Percentiles rank a stretch among this genome's conserved stretches.
phyloP scores from a whole-genome alignment of 2,329 filamentous ascomycete genomes.

The Apiospora rasikravindrae region DNA sequence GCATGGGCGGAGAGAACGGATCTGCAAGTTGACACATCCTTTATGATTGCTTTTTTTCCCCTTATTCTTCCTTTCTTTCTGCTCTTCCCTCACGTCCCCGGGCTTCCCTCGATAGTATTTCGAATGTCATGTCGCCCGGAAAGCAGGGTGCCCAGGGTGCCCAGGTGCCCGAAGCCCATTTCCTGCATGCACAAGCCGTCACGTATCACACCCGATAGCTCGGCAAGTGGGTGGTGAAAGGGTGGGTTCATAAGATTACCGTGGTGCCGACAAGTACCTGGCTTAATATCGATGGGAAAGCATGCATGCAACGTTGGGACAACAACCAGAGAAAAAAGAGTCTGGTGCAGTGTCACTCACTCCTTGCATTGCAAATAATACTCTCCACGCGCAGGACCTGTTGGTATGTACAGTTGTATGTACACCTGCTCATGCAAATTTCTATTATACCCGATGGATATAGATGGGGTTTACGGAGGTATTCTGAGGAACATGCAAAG shows the following conservation, averaged over 20 bases:
- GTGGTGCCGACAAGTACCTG: not conserved
- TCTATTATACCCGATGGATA: not conserved
- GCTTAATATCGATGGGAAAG: not conserved
- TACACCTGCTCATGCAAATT: not conserved
- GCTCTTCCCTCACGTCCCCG: not conserved
- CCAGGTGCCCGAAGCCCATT: not conserved
- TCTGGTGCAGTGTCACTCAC: not conserved
- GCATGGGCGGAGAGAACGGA: not conserved
- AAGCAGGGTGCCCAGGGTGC: too few species aligned
- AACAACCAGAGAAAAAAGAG: not conserved
- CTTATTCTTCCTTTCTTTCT: not conserved
- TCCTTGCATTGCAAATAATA: constrained; percentile 7
- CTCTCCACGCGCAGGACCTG: not conserved
- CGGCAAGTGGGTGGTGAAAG: constrained; percentile 15
- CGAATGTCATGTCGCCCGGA: not conserved
- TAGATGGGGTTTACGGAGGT: not conserved
- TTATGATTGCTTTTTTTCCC: not conserved
- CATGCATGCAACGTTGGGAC: constrained; percentile 10
- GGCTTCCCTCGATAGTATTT: constrained; percentile 3
- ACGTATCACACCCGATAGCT: constrained; percentile 16
- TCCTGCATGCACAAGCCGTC: constrained; percentile 11
- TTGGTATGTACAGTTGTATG: not conserved
- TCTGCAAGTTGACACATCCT: not conserved
- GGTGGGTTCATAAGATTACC: constrained; percentile 13
- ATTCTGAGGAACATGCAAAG: not conserved